A percentile compares a stretch with the other conserved stretches of the same genome.
Conservation (phyloP, 768 basidiomycete species). For the Agrocybe pediades region DNA sequence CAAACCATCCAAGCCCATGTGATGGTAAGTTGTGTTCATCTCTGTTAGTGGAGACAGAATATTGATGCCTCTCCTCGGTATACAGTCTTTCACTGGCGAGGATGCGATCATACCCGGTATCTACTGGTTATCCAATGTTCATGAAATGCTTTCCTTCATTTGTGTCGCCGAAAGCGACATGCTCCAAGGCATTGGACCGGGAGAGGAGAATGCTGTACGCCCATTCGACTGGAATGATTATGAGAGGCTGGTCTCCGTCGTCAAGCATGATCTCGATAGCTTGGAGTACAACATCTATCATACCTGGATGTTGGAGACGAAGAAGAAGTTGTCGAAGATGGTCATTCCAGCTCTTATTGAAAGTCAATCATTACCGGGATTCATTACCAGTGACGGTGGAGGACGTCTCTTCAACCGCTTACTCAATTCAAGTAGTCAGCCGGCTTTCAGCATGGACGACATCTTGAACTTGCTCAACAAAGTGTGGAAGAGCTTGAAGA, state of each 20-base stretch:
- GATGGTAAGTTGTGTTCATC: constrained; percentile 66
- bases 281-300: constrained; percentile 99
- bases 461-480: constrained; percentile 96
- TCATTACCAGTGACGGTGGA: constrained; percentile 93
- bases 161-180: constrained; percentile 99
- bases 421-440: constrained; percentile 80
- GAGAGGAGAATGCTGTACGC: constrained; percentile 88
- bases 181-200: constrained; percentile 96
- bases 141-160: constrained; percentile 99
- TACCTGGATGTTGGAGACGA: constrained; percentile 98
- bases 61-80: constrained; percentile 9
- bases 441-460: constrained; percentile 98
- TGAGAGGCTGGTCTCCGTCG: constrained; percentile 94
- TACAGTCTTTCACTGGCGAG: constrained; percentile 86
- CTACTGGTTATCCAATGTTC: constrained; percentile 99
- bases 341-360: constrained; percentile 98
- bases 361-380: constrained; percentile 96
- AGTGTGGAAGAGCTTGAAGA: constrained; percentile 97
- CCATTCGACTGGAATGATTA: constrained; percentile 97
- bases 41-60: neutral
- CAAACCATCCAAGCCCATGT: constrained; percentile 96
- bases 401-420: constrained; percentile 93
- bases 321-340: constrained; percentile 96
- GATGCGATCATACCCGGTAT: constrained; percentile 96
- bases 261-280: constrained; percentile 97